Evolutionary conservation across 2,329 filamentous ascomycete genomes (phyloP).

Genomic region (Tolypocladium tropicale): DNA sequence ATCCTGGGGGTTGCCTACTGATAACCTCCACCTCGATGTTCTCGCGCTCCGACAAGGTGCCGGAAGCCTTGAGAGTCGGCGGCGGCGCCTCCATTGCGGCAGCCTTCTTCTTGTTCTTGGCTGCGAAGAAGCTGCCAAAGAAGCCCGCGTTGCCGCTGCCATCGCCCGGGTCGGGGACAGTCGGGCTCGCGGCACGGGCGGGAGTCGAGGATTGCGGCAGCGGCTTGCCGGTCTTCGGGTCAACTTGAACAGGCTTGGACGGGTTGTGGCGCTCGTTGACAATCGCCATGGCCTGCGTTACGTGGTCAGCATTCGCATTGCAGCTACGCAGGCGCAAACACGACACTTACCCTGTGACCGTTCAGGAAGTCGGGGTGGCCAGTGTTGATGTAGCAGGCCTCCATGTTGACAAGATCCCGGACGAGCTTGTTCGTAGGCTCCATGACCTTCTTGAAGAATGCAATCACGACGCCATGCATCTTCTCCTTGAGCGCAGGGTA

Average conservation of each 20-base stretch:
- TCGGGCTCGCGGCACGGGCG: conserved; percentile 66
- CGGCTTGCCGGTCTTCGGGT: conserved; percentile 97
- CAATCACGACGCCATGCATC: conserved; percentile 83
- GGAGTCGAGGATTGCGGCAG: conserved; percentile 58
- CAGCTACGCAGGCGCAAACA: not conserved
- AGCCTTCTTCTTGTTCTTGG: conserved; percentile 99
- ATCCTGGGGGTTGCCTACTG: conserved; percentile 55
- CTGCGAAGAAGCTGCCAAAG: conserved; percentile 97
- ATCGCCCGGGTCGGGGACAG: conserved; percentile 39
- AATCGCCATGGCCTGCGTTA: conserved; percentile 75
- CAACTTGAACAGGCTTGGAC: conserved; percentile 81
- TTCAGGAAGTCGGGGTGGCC: conserved; percentile 97
- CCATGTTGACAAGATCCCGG: conserved; percentile 86
- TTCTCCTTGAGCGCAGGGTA: conserved; percentile 97
- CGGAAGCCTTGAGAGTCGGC: conserved; percentile 85
- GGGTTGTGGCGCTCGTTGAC: conserved; percentile 86
- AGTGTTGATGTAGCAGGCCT: conserved; percentile 95
- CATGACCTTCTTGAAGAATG: conserved; percentile 97
- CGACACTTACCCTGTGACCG: conserved; percentile 63
- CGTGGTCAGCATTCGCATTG: conserved; percentile 8
- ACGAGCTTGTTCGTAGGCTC: conserved; percentile 97
- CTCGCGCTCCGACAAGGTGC: conserved; percentile 87
- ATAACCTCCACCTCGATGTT: conserved; percentile 96
- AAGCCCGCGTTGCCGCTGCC: conserved; percentile 61
- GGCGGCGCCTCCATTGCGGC: conserved; percentile 98